These are phyloP conservation scores for Dactylellina drechsleri DNA, from an alignment of 2,329 filamentous ascomycete genomes.

Conservation along the genomic window DNA sequence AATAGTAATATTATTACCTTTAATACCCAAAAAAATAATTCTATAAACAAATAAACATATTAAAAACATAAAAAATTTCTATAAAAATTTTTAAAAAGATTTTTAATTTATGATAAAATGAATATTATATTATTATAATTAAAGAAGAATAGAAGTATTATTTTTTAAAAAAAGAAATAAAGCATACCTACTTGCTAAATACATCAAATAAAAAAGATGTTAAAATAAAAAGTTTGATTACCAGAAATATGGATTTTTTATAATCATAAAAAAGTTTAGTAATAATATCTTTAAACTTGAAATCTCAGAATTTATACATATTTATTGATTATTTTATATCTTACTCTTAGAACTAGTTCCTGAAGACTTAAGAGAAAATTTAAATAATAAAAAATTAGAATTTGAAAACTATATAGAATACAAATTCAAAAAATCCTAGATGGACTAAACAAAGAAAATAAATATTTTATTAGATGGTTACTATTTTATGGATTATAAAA, in stretches of 20 bases:
- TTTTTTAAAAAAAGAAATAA: constrained; percentile 23
- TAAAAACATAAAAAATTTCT: background rate
- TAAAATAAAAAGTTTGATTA: constrained; percentile 13
- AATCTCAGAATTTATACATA: background rate
- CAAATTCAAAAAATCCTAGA: background rate
- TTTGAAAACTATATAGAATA: background rate
- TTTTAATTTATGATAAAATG: constrained; percentile 6
- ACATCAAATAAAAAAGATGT: background rate
- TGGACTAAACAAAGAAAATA: constrained; percentile 23
- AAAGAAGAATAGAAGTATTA: background rate
- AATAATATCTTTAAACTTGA: background rate
- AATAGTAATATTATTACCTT: background rate
- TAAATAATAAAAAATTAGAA: background rate
- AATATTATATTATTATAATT: constrained; percentile 30
- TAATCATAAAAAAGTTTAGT: constrained; percentile 15
- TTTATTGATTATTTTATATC: constrained; percentile 3
- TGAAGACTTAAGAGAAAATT: constrained; percentile 2
- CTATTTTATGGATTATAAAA: background rate
- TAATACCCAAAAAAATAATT: background rate
- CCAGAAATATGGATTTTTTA: constrained; percentile 7
- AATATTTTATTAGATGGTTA: constrained; percentile 22
- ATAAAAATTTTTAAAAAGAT: constrained; percentile 7
- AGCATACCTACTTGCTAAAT: constrained; percentile 15
- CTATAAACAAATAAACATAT: background rate
- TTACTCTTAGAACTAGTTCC: background rate